Evolutionary conservation across 495 filamentous ascomycete species (phyloP), one percentile per base, ranked within the genome.

Genomic region (Trichoderma orchidacearum): DNA sequence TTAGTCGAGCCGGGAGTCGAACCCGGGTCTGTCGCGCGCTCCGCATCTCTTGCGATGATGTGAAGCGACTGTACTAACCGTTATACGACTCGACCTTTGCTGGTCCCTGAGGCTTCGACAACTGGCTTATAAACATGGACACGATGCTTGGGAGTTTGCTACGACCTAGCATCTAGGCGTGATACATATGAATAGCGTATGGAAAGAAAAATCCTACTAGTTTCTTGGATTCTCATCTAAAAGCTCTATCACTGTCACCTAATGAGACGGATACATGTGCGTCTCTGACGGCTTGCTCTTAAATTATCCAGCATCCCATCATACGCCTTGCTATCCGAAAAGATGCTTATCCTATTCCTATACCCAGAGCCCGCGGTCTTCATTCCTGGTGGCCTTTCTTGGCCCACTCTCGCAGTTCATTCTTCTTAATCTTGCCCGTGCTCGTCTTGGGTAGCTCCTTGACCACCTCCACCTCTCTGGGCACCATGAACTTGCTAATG

Each of bases 351-450:
- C 32, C 7, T 15, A 34, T 34, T 8, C 32, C 32, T 9, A 12
- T 15, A n/a, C n/a, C n/a, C n/a, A n/a, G n/a, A n/a, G n/a, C n/a
- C n/a, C n/a, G n/a, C n/a, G n/a, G n/a, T 34, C 32, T 25, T 48
- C 13, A 48, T 8, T 48, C 38, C 17, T 25, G 23, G 17, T 21
- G 38, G 18, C 38, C 38, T 6, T 17, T 48, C 38, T 48, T 48
- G 18, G 86, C 86, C 92, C 89, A 92, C 64, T 89, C 86, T 58
- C 91, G 72, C 45, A 98, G 64, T 36, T 95, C 82, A 67, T 96
- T 97, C 79, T 98, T 98, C 79, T 87, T 85, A 54, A 98, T 73
- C 76, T 98, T 97, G 27, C 93, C 93, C 2, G 93, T 98, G 63
- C 85, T 90, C 27, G 94, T 98, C 80, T 98, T 97, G 12, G 93